Evolutionary conservation across 768 basidiomycete genomes (phyloP).

Genomic region (Phylloporus sp.): DNA sequence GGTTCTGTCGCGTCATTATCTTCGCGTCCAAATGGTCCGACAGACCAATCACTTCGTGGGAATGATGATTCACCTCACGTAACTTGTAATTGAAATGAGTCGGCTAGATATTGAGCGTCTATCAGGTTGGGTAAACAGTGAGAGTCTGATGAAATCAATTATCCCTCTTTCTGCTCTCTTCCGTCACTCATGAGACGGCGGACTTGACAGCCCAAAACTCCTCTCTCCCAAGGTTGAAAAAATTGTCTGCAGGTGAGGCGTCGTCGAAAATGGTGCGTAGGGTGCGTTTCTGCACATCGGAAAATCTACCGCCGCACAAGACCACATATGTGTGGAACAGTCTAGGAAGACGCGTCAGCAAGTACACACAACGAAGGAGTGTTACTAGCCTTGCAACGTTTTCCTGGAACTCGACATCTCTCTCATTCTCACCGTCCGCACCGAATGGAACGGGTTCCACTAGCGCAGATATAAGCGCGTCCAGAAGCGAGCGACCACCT

Average conservation of each 20-base stretch:
- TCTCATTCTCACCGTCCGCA: conserved; percentile 60
- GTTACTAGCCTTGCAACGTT: conserved; percentile 47
- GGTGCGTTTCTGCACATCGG: conserved; percentile 26
- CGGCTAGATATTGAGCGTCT: conserved; percentile 24
- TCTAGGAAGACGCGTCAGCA: conserved; percentile 26
- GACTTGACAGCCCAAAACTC: conserved; percentile 21
- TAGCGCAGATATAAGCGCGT: conserved; percentile 49
- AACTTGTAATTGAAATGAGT: conserved; percentile 19
- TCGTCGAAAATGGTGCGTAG: conserved; percentile 27
- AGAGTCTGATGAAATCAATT: conserved; percentile 11
- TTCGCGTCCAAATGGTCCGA: conserved; percentile 9
- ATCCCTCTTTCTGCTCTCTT: conserved; percentile 10
- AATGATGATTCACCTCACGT: conserved; percentile 22
- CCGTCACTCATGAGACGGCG: conserved; percentile 22
- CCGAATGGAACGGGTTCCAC: conserved; percentile 59
- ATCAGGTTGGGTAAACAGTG: conserved; percentile 13
- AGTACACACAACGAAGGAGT: neutral
- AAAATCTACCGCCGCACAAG: conserved; percentile 35
- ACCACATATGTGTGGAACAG: conserved; percentile 51
- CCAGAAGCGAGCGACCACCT: conserved; percentile 36
- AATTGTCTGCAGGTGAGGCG: conserved; percentile 14
- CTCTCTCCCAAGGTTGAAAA: conserved; percentile 29
- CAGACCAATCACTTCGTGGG: conserved; percentile 15
- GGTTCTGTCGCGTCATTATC: conserved; percentile 10
- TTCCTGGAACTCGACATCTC: conserved; percentile 64